phyloP scores from a whole-genome alignment of 2,329 filamentous ascomycete species.

The Fusarium zealandicum region DNA sequence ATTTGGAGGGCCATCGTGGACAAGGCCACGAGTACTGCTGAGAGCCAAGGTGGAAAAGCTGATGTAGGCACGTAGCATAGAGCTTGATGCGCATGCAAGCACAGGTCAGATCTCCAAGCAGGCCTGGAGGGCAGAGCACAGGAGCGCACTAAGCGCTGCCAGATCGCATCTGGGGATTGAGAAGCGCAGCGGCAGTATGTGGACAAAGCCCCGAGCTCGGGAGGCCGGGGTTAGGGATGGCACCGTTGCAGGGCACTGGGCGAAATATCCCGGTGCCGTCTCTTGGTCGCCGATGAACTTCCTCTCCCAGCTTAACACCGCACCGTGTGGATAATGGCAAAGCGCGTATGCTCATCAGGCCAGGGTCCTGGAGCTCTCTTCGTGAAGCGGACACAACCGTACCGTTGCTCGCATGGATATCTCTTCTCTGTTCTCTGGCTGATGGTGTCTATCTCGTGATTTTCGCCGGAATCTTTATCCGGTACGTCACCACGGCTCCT shows the following conservation, averaged over 20 bases:
- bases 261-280: slow-evolving; percentile 33
- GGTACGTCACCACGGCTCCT: not conserved
- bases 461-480: not conserved
- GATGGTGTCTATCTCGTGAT: not conserved
- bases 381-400: slow-evolving; percentile 30
- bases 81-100: slow-evolving; percentile 41
- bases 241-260: slow-evolving; percentile 29
- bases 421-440: no score
- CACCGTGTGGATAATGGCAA: slow-evolving; percentile 14
- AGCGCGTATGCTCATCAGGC: no score
- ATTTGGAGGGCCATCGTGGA: slow-evolving; percentile 9
- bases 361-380: not conserved
- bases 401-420: no score
- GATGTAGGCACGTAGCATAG: slow-evolving; percentile 25
- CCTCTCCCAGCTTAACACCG: slow-evolving; percentile 10
- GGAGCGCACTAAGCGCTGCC: slow-evolving; percentile 43
- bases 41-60: slow-evolving; percentile 18
- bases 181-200: slow-evolving; percentile 41
- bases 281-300: slow-evolving; percentile 10
- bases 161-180: slow-evolving; percentile 42
- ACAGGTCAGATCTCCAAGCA: slow-evolving; percentile 41
- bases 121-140: slow-evolving; percentile 37
- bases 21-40: slow-evolving; percentile 3
- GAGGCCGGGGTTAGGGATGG: slow-evolving; percentile 27
- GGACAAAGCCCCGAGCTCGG: slow-evolving; percentile 38